Evolutionary conservation across 129 eudicot genomes (phyloP).

Genomic region (Oenanthe sinensis): DNA sequence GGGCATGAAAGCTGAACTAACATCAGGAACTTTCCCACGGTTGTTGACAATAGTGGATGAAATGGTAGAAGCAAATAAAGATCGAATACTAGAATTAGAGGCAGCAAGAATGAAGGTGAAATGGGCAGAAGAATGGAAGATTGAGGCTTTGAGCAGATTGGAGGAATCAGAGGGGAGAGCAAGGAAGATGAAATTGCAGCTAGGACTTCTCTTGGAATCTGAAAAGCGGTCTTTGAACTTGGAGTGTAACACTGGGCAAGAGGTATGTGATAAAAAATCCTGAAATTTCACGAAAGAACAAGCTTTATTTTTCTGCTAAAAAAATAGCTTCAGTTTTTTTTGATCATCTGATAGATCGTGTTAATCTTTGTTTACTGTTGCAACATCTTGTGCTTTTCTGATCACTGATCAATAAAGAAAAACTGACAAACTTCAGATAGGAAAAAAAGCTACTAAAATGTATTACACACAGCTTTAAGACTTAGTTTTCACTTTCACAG

Average conservation of each 20-base stretch:
- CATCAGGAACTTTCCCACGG: conserved; percentile 39
- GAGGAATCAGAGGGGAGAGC: conserved; percentile 47
- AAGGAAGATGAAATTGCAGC: conserved; percentile 30
- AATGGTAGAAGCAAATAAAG: conserved; percentile 40
- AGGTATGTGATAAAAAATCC: conserved; percentile 32
- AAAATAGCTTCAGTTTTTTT: not conserved
- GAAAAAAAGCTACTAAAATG: not conserved
- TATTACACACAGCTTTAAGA: not conserved
- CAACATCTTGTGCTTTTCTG: not conserved
- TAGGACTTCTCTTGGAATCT: conserved; percentile 21
- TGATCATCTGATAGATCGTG: not conserved
- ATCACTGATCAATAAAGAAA: not conserved
- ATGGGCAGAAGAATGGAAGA: conserved; percentile 47
- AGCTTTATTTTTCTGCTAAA: not conserved
- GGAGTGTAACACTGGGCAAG: conserved; percentile 23
- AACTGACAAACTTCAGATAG: not conserved
- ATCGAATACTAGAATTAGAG: conserved; percentile 48
- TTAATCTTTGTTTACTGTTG: not conserved
- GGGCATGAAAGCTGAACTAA: conserved; percentile 42
- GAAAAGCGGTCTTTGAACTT: conserved; percentile 21
- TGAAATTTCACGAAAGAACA: not conserved
- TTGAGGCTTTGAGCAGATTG: conserved; percentile 39
- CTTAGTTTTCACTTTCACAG: not conserved
- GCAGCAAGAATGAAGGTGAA: conserved; percentile 38
- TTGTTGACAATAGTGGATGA: conserved; percentile 49